phyloP scores from a whole-genome alignment of 805 yeast genomes.

The Kodamaea sagamina region DNA sequence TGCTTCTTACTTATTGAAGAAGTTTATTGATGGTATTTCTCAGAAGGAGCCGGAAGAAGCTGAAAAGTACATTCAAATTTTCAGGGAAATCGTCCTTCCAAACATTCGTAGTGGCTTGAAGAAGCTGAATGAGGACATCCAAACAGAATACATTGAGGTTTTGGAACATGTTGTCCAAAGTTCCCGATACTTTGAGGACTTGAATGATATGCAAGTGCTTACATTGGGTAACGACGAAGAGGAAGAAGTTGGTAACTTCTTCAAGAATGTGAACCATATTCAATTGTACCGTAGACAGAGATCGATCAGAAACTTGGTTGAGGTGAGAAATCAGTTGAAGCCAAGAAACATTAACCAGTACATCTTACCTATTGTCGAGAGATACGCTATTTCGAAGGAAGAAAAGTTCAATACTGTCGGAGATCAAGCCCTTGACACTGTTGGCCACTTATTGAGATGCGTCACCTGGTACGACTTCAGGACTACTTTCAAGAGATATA shows the following conservation, averaged over 20 bases:
- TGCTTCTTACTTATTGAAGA: conserved; percentile 62
- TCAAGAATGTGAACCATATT: conserved; percentile 73
- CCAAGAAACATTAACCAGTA: conserved; percentile 72
- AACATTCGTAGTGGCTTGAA: conserved; percentile 67
- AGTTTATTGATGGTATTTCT: conserved; percentile 63
- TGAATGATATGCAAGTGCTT: conserved; percentile 67
- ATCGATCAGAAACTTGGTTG: conserved; percentile 69
- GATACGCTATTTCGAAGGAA: conserved; percentile 64
- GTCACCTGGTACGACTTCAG: conserved; percentile 79
- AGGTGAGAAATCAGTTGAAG: conserved; percentile 46
- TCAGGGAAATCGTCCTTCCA: conserved; percentile 63
- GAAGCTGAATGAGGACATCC: conserved; percentile 55
- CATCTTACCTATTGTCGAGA: conserved; percentile 82
- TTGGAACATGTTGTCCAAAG: conserved; percentile 61
- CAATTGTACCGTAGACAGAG: conserved; percentile 85
- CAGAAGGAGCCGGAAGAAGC: conserved; percentile 24
- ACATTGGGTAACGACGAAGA: conserved; percentile 66
- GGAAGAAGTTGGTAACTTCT: conserved; percentile 50
- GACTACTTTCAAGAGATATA: conserved; percentile 71
- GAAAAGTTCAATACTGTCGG: conserved; percentile 59
- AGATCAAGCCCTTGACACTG: conserved; percentile 63
- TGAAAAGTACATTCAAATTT: conserved; percentile 34
- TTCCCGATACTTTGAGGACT: conserved; percentile 46
- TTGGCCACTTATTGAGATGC: conserved; percentile 57
- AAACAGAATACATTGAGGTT: conserved; percentile 69